These are phyloP conservation scores for Tetraselmis striata DNA, from an alignment of 139 green algal species.

Conservation along the genomic window DNA sequence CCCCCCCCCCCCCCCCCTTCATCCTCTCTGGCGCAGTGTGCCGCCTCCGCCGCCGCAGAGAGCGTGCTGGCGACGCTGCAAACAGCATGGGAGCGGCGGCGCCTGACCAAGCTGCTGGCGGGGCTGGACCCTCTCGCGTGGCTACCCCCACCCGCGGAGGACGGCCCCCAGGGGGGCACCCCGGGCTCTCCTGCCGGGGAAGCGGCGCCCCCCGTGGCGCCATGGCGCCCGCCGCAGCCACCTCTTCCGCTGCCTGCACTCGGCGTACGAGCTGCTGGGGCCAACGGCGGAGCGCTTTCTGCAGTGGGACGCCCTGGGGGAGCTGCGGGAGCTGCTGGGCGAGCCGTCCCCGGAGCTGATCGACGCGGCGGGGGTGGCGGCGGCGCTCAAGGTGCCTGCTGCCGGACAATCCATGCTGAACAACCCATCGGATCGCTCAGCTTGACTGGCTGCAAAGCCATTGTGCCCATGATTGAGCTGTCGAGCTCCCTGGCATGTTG, in stretches of 20 bases:
- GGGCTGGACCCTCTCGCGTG: neutral
- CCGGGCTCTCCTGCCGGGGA: too few relatives aligned
- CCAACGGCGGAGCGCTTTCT: neutral
- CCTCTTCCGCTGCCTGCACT: neutral
- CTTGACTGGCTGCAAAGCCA: too few relatives aligned
- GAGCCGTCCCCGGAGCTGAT: neutral
- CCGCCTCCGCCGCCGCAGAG: neutral
- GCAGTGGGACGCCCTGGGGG: neutral
- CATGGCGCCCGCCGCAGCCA: neutral
- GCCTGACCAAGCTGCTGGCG: neutral
- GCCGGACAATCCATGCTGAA: too few relatives aligned
- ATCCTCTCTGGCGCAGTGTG: neutral
- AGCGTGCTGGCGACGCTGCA: neutral
- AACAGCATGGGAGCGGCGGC: neutral
- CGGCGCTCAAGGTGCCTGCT: neutral
- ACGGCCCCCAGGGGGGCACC: too few relatives aligned
- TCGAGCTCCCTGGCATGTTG: too few relatives aligned
- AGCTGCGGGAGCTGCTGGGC: neutral
- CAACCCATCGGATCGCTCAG: too few relatives aligned
- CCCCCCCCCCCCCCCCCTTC: too few relatives aligned
- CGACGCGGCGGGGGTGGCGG: neutral
- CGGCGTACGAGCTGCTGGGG: neutral
- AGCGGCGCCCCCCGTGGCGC: too few relatives aligned
- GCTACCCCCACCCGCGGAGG: too few relatives aligned
- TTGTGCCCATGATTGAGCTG: too few relatives aligned